A percentile compares a stretch with the other conserved stretches of the same genome.
Evolutionary conservation across 371 early-diverging fungal genomes (phyloP).

Genomic region (Circinella minor): DNA sequence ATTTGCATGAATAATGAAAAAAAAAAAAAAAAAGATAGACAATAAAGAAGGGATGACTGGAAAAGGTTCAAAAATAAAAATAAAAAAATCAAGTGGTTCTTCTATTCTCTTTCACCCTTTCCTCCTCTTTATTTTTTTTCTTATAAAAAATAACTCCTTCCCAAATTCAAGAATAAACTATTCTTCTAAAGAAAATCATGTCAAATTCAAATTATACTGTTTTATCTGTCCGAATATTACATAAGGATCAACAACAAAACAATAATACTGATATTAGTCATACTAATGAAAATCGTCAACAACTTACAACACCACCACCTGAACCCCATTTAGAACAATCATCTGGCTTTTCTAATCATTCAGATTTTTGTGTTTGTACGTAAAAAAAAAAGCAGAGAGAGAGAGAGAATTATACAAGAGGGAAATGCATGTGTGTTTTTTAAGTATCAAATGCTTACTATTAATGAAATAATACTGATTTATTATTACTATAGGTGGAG

Average conservation of each 20-base stretch:
- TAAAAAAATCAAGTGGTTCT: not conserved
- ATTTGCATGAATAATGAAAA: not conserved
- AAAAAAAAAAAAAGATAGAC: too few species aligned
- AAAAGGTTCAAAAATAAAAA: too few species aligned
- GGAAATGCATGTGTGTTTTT: too few species aligned
- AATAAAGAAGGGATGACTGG: not conserved
- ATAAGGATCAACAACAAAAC: not conserved
- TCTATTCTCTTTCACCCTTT: not conserved
- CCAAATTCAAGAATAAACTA: too few species aligned
- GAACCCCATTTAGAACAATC: not conserved
- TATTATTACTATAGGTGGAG: conserved; percentile 6
- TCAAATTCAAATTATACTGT: conserved; percentile 3
- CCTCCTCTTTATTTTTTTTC: not conserved
- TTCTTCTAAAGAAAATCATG: not conserved
- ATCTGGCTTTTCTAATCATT: conserved; percentile 6
- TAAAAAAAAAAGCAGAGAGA: not conserved
- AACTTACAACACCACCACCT: not conserved
- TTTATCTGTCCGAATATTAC: not conserved
- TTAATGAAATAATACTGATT: too few species aligned
- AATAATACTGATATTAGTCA: not conserved
- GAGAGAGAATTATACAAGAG: too few species aligned
- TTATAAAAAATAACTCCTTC: too few species aligned
- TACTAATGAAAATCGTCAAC: not conserved
- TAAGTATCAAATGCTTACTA: too few species aligned
- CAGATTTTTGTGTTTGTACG: conserved; percentile 21